Conservation (phyloP, 345 rosid species). For the Ceriops zippeliana region DNA sequence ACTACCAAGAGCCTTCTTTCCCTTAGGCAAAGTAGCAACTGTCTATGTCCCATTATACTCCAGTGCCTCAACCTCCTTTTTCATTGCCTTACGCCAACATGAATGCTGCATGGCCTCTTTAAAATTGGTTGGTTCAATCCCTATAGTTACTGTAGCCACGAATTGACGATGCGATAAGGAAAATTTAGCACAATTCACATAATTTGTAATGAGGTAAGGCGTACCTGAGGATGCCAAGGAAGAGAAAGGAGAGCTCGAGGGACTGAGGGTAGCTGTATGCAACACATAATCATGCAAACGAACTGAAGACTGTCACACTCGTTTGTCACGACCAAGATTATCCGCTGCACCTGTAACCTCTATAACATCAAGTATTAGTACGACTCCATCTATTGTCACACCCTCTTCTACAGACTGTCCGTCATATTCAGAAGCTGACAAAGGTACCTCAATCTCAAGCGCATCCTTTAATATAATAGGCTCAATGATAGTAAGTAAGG, state of each 20-base stretch:
- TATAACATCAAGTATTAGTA: background rate
- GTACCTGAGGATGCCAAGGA: background rate
- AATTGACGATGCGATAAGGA: background rate
- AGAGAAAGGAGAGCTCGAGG: background rate
- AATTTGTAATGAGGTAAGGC: no score
- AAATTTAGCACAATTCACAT: background rate
- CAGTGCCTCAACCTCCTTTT: background rate
- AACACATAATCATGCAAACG: background rate
- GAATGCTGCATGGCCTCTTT: background rate
- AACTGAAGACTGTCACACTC: background rate
- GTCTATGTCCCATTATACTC: background rate
- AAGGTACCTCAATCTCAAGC: background rate
- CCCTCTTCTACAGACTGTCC: background rate
- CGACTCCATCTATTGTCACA: background rate
- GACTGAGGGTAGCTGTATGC: background rate
- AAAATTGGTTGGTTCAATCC: background rate
- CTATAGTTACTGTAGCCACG: no score
- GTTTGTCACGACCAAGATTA: background rate
- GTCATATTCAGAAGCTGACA: background rate
- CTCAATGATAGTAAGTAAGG: background rate
- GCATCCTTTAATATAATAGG: no score
- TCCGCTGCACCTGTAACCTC: background rate
- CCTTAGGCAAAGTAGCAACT: background rate
- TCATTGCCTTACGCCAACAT: background rate
- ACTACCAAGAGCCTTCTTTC: background rate